These are phyloP conservation scores for Cyclotella cryptica DNA, from an alignment of 108 stramenopile genomes.

Conservation along the genomic window DNA sequence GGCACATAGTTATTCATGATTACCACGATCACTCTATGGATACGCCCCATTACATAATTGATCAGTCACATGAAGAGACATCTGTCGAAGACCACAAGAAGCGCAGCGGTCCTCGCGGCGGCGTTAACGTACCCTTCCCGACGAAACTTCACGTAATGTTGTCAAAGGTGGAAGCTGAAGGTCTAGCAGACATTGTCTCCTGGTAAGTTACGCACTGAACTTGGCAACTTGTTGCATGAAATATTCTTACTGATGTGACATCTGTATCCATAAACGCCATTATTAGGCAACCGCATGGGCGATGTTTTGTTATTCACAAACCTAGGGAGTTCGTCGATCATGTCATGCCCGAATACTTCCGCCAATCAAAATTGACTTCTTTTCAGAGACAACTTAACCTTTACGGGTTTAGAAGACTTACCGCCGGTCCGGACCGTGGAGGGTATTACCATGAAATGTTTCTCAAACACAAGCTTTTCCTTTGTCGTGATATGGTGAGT, in stretches of 20 bases:
- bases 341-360: slow-evolving; percentile 91
- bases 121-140: slow-evolving; percentile 69
- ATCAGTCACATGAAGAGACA: not conserved
- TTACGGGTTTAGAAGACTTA: slow-evolving; percentile 75
- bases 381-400: slow-evolving; percentile 93
- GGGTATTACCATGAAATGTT: slow-evolving; percentile 86
- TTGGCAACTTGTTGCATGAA: not conserved
- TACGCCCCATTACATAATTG: not conserved
- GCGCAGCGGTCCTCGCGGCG: slow-evolving; percentile 57
- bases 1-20: slow-evolving; percentile 31
- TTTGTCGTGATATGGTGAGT: slow-evolving; percentile 66
- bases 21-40: slow-evolving; percentile 37
- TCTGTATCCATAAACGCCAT: too few species aligned
- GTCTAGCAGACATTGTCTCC: slow-evolving; percentile 61
- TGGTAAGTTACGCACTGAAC: slow-evolving; percentile 52
- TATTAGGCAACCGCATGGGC: slow-evolving; percentile 66
- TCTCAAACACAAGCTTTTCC: slow-evolving; percentile 70
- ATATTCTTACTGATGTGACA: not conserved
- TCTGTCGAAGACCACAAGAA: not conserved
- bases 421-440: slow-evolving; percentile 70
- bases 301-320: slow-evolving; percentile 74
- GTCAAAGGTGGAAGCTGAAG: slow-evolving; percentile 59
- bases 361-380: slow-evolving; percentile 83
- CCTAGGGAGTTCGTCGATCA: slow-evolving; percentile 71
- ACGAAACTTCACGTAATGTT: slow-evolving; percentile 74